phyloP scores from a whole-genome alignment of 164 flowering plant species.

The Sedum album region DNA sequence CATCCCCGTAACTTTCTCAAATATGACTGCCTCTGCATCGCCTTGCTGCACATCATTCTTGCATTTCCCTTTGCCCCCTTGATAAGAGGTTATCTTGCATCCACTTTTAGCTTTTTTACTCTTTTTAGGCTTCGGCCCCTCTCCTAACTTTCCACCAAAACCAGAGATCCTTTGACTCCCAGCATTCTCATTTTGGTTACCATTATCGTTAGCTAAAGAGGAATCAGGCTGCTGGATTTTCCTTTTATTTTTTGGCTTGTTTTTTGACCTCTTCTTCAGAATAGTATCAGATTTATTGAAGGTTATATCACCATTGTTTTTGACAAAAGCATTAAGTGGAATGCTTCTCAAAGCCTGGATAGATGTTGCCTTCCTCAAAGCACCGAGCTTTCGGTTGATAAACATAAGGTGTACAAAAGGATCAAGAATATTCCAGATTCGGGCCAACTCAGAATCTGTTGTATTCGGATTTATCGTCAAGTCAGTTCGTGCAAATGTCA shows the following conservation, averaged over 20 bases:
- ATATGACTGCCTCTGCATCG: background rate
- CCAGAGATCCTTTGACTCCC: background rate
- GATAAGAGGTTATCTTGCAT: background rate
- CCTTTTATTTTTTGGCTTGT: background rate
- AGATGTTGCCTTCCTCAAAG: conserved; percentile 40
- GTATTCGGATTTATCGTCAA: conserved; percentile 28
- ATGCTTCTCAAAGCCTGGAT: conserved; percentile 33
- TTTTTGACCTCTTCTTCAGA: conserved; percentile 3
- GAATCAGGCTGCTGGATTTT: background rate
- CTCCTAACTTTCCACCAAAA: background rate
- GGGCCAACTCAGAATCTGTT: conserved; percentile 27
- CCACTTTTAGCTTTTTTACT: background rate
- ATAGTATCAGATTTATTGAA: conserved; percentile 11
- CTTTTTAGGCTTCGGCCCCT: background rate
- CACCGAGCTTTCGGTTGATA: conserved; percentile 48
- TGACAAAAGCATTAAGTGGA: conserved; percentile 11
- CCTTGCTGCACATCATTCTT: background rate
- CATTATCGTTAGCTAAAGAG: background rate
- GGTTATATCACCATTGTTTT: conserved; percentile 12
- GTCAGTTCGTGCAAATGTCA: conserved; percentile 35
- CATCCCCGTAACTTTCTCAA: background rate
- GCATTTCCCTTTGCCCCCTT: background rate
- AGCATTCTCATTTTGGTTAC: background rate
- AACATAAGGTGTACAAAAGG: conserved; percentile 68
- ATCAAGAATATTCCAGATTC: conserved; percentile 61